phyloP scores from a whole-genome alignment of 768 basidiomycete species.

The Omphalotus guepiniiformis region DNA sequence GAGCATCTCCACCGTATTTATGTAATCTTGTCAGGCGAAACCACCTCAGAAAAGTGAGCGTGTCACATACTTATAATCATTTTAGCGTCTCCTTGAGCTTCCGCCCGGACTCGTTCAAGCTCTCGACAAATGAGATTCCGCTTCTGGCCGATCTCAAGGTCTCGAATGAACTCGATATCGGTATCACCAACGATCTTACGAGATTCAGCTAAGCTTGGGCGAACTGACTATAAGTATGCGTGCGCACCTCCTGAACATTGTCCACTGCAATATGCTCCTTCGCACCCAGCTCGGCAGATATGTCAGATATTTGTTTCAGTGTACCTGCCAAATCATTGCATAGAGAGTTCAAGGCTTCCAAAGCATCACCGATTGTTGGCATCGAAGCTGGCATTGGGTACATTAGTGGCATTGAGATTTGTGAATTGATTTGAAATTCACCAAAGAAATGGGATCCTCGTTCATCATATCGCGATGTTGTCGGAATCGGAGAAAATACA shows the following conservation, averaged over 20 bases:
- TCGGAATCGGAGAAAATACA: conserved; percentile 64
- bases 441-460: conserved; percentile 54
- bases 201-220: background rate
- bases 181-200: conserved; percentile 44
- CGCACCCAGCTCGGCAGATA: conserved; percentile 69
- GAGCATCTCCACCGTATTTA: conserved; percentile 74
- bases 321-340: conserved; percentile 56
- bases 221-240: background rate
- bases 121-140: conserved; percentile 60
- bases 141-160: conserved; percentile 66
- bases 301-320: conserved; percentile 61
- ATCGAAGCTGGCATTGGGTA: conserved; percentile 49
- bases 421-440: conserved; percentile 21
- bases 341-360: conserved; percentile 62
- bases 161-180: conserved; percentile 54
- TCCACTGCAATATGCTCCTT: conserved; percentile 68
- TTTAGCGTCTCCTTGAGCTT: conserved; percentile 42
- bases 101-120: conserved; percentile 42
- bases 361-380: conserved; percentile 70
- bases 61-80: conserved; percentile 49
- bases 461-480: conserved; percentile 54
- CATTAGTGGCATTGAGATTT: background rate
- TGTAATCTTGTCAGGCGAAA: background rate
- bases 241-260: conserved; percentile 64
- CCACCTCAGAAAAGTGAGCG: background rate